A percentile compares a stretch with the other conserved stretches of the same genome.
phyloP scores from a whole-genome alignment of 2,329 filamentous ascomycete species.

The Zymoseptoria crescenta region DNA sequence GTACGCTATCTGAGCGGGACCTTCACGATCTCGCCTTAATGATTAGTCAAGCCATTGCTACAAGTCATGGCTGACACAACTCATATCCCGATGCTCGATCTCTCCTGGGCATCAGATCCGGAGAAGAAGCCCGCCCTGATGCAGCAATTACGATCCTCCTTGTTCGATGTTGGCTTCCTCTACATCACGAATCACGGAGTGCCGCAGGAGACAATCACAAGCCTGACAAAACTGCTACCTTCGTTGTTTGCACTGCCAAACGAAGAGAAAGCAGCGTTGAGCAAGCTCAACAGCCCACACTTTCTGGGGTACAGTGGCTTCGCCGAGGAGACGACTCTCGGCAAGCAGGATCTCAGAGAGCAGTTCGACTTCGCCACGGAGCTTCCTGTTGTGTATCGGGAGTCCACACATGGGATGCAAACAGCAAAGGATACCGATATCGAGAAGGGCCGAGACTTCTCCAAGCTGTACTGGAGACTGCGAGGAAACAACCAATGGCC shows the following conservation, averaged over 20 bases:
- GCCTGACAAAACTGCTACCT: conserved; percentile 38
- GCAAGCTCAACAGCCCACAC: conserved; percentile 49
- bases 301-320: conserved; percentile 53
- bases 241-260: conserved; percentile 37
- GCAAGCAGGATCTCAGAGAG: conserved; percentile 46
- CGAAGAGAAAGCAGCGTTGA: conserved; percentile 35
- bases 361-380: conserved; percentile 56
- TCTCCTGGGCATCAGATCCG: conserved; percentile 37
- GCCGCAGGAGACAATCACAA: conserved; percentile 27
- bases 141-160: conserved; percentile 37
- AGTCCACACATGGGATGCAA: not conserved
- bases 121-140: conserved; percentile 34
- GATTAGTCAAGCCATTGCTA: not conserved
- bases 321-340: conserved; percentile 50
- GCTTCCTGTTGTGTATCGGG: conserved; percentile 33
- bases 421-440: not conserved
- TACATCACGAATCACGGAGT: conserved; percentile 47
- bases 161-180: conserved; percentile 47
- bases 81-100: conserved; percentile 43
- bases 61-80: not conserved
- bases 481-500: conserved; percentile 35
- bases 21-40: not conserved
- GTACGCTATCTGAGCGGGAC: not conserved
- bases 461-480: conserved; percentile 34
- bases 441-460: conserved; percentile 40